Base-by-base conservation (phyloP, 371 early-diverging fungal species). In the Cladochytrium tenue region DNA sequence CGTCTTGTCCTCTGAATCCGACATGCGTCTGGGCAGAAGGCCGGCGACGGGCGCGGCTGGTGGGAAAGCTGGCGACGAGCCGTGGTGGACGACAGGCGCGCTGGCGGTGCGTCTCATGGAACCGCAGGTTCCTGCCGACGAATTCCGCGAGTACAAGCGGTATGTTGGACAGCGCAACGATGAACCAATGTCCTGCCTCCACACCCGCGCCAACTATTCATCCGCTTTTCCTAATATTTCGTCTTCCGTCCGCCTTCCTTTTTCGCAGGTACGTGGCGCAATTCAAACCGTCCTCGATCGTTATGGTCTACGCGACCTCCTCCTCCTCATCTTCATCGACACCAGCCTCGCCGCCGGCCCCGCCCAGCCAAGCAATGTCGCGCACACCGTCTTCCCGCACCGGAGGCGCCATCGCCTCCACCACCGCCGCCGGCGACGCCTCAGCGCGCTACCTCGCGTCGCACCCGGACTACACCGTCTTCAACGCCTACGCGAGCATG, bases 121-220 rank as follows among this genome's bases (percentile, higher is more conserved):
- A 33, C 77, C 77, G 17, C 69, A 73, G 34, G 72, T 80, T 31
- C 69, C 73, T 0, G 27, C 55, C 2, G 55, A 20, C 36, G 76
- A 80, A 62, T 25, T 76, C 53, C 62, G 65, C 30, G 76, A 80
- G 65, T 80, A 80, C 60, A 68, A 71, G 52, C 50, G 74, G 77
- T 77, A 56, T 1, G 68, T 1, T 17, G 20, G 32, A 7, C 25
- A 26, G 57, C 23, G 51, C 15, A 23, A 23, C 62, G 43, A 30
- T 51, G 23, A 5, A 7, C 10, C 50, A 17, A 5, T 7, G 25
- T 17, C 25, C n/a, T n/a, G n/a, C n/a, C n/a, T n/a, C n/a, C n/a
- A n/a, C n/a, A n/a, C n/a, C n/a, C n/a, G n/a, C n/a, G n/a, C n/a
- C n/a, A n/a, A n/a, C n/a, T 20, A 5, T 17, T 60, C 26, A 15